phyloP scores from a whole-genome alignment of 352 stramenopile species.

The Phytophthora foliorum region DNA sequence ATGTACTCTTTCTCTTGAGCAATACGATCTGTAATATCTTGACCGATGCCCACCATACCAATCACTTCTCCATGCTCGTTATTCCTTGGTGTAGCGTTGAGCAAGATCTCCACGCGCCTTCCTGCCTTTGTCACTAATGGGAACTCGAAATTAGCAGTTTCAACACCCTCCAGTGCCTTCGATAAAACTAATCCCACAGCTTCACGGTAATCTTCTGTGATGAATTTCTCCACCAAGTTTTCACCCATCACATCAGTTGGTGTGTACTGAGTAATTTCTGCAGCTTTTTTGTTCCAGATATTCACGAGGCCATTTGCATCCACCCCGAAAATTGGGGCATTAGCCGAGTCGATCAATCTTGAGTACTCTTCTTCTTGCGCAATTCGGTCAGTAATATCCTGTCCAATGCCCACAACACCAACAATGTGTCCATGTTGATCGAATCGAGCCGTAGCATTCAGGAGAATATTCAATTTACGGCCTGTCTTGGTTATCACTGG shows the following conservation, averaged over 20 bases:
- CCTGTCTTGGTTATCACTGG: constrained; percentile 59
- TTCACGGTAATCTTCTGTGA: constrained; percentile 61
- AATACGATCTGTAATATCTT: constrained; percentile 71
- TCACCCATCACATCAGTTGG: constrained; percentile 65
- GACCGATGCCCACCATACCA: constrained; percentile 72
- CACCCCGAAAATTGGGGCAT: constrained; percentile 80
- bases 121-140: constrained; percentile 79
- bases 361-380: constrained; percentile 75
- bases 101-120: constrained; percentile 72
- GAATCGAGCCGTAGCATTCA: constrained; percentile 65
- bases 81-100: constrained; percentile 74
- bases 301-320: constrained; percentile 67
- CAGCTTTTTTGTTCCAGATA: constrained; percentile 75
- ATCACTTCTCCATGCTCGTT: constrained; percentile 71
- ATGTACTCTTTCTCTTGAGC: constrained; percentile 83
- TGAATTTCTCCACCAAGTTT: constrained; percentile 70
- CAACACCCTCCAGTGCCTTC: constrained; percentile 56
- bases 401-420: constrained; percentile 69
- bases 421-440: constrained; percentile 56
- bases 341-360: constrained; percentile 74
- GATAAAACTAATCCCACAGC: constrained; percentile 52
- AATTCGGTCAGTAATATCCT: constrained; percentile 71
- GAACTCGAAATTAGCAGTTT: constrained; percentile 80
- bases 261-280: constrained; percentile 65
- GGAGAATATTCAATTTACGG: constrained; percentile 52